These are phyloP conservation scores for Talaromyces ruber DNA, from an alignment of 495 filamentous ascomycete species.

Conservation along the genomic window DNA sequence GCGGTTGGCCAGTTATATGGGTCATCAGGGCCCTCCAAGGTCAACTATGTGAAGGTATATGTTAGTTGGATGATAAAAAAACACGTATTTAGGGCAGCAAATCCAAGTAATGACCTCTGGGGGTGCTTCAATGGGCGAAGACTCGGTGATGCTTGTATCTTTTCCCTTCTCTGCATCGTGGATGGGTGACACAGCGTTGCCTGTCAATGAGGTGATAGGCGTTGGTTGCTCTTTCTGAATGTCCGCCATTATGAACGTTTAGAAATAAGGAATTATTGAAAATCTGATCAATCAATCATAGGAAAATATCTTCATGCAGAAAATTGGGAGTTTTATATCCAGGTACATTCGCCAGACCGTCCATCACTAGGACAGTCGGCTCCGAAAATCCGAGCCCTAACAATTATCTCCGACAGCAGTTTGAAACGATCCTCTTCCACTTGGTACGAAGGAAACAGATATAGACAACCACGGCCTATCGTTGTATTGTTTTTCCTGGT, in stretches of 20 bases:
- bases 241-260: neutral
- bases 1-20: slow-evolving; percentile 49
- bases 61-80: neutral
- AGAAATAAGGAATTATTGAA: neutral
- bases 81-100: neutral
- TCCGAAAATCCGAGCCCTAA: neutral
- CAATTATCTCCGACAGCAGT: neutral
- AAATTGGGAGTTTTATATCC: neutral
- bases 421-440: neutral
- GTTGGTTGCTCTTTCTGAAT: neutral
- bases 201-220: neutral
- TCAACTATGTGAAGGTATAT: neutral
- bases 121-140: neutral
- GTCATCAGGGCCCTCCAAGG: slow-evolving; percentile 54
- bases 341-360: neutral
- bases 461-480: neutral
- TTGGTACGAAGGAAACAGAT: neutral
- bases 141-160: neutral
- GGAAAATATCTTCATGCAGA: neutral
- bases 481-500: neutral
- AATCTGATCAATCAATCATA: neutral
- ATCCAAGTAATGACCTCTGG: neutral
- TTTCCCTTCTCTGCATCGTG: neutral
- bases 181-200: neutral
- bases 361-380: neutral